A percentile compares a stretch with the other conserved stretches of the same genome.
Conservation (phyloP, 345 rosid species). For the Firmiana major region DNA sequence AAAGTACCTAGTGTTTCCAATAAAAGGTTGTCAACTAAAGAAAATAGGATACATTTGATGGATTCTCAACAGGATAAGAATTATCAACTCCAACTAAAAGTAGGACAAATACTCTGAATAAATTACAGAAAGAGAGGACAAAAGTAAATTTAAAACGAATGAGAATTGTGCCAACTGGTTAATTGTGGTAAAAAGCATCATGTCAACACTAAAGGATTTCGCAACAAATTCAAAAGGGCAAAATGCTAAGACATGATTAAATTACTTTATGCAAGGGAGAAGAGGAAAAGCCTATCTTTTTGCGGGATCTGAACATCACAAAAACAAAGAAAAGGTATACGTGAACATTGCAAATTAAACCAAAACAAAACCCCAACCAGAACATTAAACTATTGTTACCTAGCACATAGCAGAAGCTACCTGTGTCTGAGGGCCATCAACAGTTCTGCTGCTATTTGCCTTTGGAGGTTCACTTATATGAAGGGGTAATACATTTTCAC, state of each 20-base stretch:
- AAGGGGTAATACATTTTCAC: conserved; percentile 77
- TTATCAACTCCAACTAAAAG: conserved; percentile 2
- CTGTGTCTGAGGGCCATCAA: conserved; percentile 55
- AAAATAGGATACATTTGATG: background rate
- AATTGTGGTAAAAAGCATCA: background rate
- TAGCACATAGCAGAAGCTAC: conserved; percentile 33
- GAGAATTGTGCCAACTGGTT: background rate
- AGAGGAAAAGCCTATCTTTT: background rate
- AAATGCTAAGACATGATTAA: background rate
- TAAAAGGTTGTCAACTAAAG: background rate
- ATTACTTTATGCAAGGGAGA: background rate
- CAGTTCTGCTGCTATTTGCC: conserved; percentile 47
- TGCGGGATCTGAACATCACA: background rate
- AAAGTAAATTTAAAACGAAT: background rate
- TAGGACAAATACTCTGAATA: background rate
- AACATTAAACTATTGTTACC: background rate
- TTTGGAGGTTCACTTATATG: conserved; percentile 88
- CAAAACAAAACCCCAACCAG: background rate
- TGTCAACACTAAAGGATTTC: background rate
- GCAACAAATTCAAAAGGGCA: background rate
- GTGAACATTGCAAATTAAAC: background rate
- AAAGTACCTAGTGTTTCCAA: background rate
- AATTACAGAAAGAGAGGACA: background rate
- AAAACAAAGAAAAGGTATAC: background rate
- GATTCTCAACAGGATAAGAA: background rate